Evolutionary conservation across 2,329 filamentous ascomycete species (phyloP), one percentile per base, ranked within the genome.

Genomic region (Cytospora piceicola): DNA sequence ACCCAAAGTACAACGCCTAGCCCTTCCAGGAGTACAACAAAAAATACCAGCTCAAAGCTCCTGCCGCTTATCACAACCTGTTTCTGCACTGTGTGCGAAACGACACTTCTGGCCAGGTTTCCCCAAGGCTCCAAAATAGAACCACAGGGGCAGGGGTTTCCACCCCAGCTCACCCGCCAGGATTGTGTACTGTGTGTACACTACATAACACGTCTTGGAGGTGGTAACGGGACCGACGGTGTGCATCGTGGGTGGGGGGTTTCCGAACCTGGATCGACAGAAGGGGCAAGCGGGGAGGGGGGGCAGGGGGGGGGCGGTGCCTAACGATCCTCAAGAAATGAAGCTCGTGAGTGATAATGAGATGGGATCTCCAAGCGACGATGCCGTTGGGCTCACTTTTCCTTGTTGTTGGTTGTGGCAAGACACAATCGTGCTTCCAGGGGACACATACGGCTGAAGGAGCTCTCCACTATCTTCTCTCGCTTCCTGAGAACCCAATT

Each of bases 221-320:
- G n/a, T 24, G 9, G 22, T 63, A 57, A 46, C 57, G 61, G 61
- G 39, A 52, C 53, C 53, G 60, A 51, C 49, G 60, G 60, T 63
- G 53, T 57, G n/a, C 42, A 63, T 57, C 42, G 52, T 36, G 53
- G 29, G 60, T 57, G 60, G 60, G 60, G 60, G 29, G 3, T 34
- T 34, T 34, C 0, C 11, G n/a, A 24, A 22, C 7, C 22, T 49
- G 42, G 61, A 63, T 63, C 61, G 61, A 63, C 61, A 57, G 53
- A 27, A 63, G 36, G 52, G 59, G 8, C 6, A 24, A 63, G 61
- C 53, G 53, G 61, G 61, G 61, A 53, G 27, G 54, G 53, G 61
- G n/a, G n/a, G n/a, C n/a, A 63, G 61, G 39, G 53, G 61, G 61
- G 61, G 61, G 27, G 54, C 42, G 61, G 61, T 63, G 61, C 42